Conservation (phyloP, 352 stramenopile species). For the Elongisporangium anandrum region DNA sequence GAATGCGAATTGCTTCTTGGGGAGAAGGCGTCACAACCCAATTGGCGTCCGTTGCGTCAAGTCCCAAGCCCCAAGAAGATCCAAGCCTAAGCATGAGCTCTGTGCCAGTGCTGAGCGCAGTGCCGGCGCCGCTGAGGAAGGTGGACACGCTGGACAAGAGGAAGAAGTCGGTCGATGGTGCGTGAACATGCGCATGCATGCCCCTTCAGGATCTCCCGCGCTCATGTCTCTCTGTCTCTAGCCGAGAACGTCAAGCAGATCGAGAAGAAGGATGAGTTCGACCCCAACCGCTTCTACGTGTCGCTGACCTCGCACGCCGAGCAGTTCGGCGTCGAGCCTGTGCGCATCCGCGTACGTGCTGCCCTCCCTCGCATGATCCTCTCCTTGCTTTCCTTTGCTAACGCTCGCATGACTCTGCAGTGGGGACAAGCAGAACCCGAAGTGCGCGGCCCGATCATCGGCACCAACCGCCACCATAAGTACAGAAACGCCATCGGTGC, state of each 20-base stretch:
- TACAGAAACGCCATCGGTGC: constrained; percentile 98
- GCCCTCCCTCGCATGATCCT: too few relatives aligned
- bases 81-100: neutral
- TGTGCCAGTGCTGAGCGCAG: neutral
- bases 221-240: constrained; percentile 12
- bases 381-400: neutral
- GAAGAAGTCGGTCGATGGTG: constrained; percentile 87
- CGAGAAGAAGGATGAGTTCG: constrained; percentile 81
- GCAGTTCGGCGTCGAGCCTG: constrained; percentile 83
- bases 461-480: constrained; percentile 93
- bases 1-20: neutral
- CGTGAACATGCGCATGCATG: constrained; percentile 1
- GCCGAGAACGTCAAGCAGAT: constrained; percentile 81
- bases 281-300: constrained; percentile 85
- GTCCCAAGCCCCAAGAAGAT: neutral
- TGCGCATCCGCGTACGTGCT: constrained; percentile 68
- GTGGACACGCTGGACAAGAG: constrained; percentile 84
- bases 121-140: constrained; percentile 56
- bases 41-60: neutral
- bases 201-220: constrained; percentile 1
- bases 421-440: constrained; percentile 91
- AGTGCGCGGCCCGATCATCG: constrained; percentile 92
- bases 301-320: constrained; percentile 85
- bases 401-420: constrained; percentile 23
- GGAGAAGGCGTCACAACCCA: neutral